phyloP scores from a whole-genome alignment of 148 eudicot species.

The Heliamphora exappendiculata region DNA sequence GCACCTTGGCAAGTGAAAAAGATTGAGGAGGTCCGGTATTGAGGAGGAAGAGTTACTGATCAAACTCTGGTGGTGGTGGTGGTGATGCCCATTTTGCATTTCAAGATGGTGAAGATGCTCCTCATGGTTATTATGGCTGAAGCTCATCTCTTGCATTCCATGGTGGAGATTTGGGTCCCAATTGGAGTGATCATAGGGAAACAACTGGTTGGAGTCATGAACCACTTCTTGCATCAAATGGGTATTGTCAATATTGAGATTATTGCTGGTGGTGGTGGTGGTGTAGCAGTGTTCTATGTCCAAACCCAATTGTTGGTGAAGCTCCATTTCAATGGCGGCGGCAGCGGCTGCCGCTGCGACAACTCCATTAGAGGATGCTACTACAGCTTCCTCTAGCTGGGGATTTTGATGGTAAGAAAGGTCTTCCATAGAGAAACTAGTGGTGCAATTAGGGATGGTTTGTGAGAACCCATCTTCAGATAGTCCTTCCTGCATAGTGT shows the following conservation, averaged over 20 bases:
- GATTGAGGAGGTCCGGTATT: slow-evolving; percentile 46
- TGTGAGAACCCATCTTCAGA: slow-evolving; percentile 42
- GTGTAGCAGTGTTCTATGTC: slow-evolving; percentile 21
- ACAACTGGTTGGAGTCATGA: slow-evolving; percentile 13
- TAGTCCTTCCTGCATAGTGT: slow-evolving; percentile 28
- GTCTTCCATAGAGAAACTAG: slow-evolving; percentile 31
- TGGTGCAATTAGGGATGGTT: slow-evolving; percentile 11
- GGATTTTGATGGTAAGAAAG: slow-evolving; percentile 19
- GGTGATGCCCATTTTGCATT: slow-evolving; percentile 20
- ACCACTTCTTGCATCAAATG: slow-evolving; percentile 17
- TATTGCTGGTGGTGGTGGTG: not conserved
- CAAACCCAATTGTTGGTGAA: slow-evolving; percentile 19
- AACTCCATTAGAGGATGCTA: too few species aligned
- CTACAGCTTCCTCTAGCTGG: slow-evolving; percentile 9
- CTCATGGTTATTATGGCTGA: not conserved
- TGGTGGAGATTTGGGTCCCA: slow-evolving; percentile 17
- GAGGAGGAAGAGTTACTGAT: slow-evolving; percentile 15
- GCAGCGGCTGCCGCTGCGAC: too few species aligned
- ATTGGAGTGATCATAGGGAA: slow-evolving; percentile 17
- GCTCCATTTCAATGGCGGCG: slow-evolving; percentile 18
- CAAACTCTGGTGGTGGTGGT: slow-evolving; percentile 1
- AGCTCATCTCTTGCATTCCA: slow-evolving; percentile 18
- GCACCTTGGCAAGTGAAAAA: slow-evolving; percentile 36
- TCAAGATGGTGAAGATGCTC: slow-evolving; percentile 14
- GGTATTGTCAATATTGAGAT: not conserved